Conservation (phyloP, 176 grass and related monocot genomes). For the Triticum turgidum region DNA sequence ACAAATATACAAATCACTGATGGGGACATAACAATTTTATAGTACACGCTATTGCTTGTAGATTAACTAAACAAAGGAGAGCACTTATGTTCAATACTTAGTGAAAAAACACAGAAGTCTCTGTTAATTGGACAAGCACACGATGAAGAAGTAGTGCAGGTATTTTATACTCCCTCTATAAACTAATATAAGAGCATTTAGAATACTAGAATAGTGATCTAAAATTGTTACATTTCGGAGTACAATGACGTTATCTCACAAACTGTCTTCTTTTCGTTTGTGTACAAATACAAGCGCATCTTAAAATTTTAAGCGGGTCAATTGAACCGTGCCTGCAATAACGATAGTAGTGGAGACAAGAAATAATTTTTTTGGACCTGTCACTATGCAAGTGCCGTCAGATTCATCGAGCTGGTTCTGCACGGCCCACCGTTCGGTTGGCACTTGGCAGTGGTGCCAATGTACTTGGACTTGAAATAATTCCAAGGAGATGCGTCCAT, state of each 20-base stretch:
- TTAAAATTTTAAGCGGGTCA: background rate
- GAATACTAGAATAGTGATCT: too few relatives aligned
- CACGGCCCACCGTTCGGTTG: background rate
- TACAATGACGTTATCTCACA: too few relatives aligned
- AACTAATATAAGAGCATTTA: too few relatives aligned
- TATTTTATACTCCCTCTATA: background rate
- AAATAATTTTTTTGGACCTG: background rate
- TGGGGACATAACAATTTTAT: background rate
- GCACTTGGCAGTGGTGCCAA: conserved; percentile 16
- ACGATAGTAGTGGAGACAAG: background rate
- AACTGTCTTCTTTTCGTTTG: too few relatives aligned
- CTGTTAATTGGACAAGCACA: conserved; percentile 16
- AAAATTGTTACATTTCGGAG: too few relatives aligned
- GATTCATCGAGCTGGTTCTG: background rate
- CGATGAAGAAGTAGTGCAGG: background rate
- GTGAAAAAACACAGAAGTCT: background rate
- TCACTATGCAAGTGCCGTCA: background rate
- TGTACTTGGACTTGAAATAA: background rate
- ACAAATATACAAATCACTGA: background rate
- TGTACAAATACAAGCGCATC: background rate
- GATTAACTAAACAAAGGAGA: background rate
- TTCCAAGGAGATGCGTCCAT: background rate
- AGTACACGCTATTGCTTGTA: background rate
- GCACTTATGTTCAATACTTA: background rate
- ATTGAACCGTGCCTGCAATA: background rate